Evolutionary conservation across 2,329 filamentous ascomycete genomes (phyloP).

Genomic region (Hymenoscyphus infarciens): DNA sequence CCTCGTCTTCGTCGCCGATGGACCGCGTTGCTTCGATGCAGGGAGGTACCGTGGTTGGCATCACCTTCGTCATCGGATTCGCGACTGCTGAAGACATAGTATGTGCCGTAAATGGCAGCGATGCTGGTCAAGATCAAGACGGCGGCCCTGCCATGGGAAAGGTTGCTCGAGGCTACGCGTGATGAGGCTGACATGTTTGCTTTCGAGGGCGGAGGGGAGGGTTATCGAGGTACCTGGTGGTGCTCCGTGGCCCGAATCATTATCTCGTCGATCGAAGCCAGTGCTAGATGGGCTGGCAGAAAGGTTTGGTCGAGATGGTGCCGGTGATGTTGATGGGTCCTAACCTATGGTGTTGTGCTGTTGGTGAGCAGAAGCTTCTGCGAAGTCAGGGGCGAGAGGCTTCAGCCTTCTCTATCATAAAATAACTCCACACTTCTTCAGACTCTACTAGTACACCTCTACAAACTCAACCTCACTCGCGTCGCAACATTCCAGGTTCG

Average conservation of each 20-base stretch:
- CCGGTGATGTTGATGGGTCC: neutral
- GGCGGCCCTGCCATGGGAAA: conserved; percentile 52
- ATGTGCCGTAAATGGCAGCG: conserved; percentile 55
- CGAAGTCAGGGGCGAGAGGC: too few species aligned
- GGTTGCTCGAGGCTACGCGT: conserved; percentile 47
- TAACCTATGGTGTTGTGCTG: neutral
- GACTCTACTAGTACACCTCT: too few species aligned
- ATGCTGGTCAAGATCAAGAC: conserved; percentile 54
- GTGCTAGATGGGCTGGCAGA: neutral
- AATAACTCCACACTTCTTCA: too few species aligned
- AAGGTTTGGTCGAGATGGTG: neutral
- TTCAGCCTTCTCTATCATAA: too few species aligned
- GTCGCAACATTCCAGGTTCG: too few species aligned
- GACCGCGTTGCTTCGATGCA: conserved; percentile 66
- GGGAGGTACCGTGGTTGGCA: conserved; percentile 27
- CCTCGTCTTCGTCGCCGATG: conserved; percentile 45
- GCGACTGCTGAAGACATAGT: conserved; percentile 50
- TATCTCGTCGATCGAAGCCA: neutral
- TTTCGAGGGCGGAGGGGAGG: neutral
- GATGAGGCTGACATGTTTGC: conserved; percentile 39
- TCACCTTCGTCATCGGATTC: conserved; percentile 32
- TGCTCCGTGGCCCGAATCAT: neutral
- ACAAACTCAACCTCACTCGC: too few species aligned
- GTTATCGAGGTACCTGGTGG: neutral
- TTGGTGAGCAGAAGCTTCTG: too few species aligned